Conservation (phyloP, 164 flowering plant genomes). For the Magnolia officinalis region DNA sequence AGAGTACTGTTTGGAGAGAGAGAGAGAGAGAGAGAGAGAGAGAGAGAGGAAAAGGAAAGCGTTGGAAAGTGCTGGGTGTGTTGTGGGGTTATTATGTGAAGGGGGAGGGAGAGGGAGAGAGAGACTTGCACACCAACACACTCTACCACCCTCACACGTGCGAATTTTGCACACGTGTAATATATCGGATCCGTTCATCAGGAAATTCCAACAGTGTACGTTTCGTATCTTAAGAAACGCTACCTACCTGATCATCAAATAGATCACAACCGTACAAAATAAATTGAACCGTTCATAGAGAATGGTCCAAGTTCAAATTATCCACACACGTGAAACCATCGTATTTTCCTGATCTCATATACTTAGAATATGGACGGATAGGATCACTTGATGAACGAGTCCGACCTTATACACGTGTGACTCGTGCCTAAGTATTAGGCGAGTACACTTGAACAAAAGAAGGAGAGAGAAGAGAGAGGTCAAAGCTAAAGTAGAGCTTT, state of each 20-base stretch:
- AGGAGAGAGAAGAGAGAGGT: slow-evolving; percentile 13
- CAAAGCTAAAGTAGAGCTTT: slow-evolving; percentile 29
- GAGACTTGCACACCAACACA: not conserved
- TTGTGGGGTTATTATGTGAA: slow-evolving; percentile 6
- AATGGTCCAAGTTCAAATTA: too few relatives aligned
- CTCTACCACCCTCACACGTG: not conserved
- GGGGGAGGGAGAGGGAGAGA: not conserved
- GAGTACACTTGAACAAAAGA: not conserved
- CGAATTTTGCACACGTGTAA: too few relatives aligned
- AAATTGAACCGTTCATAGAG: too few relatives aligned
- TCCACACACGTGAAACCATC: too few relatives aligned
- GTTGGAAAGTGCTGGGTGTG: slow-evolving; percentile 8
- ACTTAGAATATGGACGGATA: not conserved
- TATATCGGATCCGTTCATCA: too few relatives aligned
- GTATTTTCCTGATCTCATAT: too few relatives aligned
- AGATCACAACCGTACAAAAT: too few relatives aligned
- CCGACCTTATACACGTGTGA: not conserved
- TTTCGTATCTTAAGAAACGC: too few relatives aligned
- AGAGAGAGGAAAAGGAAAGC: not conserved
- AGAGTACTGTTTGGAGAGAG: slow-evolving; percentile 20
- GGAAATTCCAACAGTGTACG: too few relatives aligned
- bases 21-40: slow-evolving; percentile 3
- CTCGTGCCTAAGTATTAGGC: not conserved
- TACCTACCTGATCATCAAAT: too few relatives aligned
- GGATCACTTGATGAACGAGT: not conserved